phyloP scores from a whole-genome alignment of 1,284 basidiomycete genomes.

The Tilletiopsis washingtonensis region DNA sequence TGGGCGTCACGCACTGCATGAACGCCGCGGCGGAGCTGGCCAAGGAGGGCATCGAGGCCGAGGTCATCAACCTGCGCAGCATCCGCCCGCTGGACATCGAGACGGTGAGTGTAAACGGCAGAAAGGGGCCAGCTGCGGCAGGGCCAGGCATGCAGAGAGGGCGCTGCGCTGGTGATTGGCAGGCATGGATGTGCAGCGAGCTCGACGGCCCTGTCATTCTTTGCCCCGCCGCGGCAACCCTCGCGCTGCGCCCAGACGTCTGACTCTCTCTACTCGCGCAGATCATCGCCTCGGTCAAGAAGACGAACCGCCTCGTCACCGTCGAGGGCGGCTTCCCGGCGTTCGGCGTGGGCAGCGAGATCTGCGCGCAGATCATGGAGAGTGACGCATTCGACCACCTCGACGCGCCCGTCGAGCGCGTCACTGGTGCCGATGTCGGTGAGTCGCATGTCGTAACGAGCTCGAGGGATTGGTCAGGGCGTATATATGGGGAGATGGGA shows the following conservation, averaged over 20 bases:
- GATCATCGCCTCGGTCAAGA: conserved; percentile 89
- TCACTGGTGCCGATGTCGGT: conserved; percentile 81
- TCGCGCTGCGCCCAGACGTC: no score
- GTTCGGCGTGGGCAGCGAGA: conserved; percentile 96
- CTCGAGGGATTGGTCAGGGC: conserved; percentile 10
- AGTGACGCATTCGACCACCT: conserved; percentile 57
- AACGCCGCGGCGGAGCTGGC: conserved; percentile 77
- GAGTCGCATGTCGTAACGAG: no score
- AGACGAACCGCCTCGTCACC: conserved; percentile 90
- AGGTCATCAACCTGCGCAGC: conserved; percentile 93
- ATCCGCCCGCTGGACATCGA: conserved; percentile 96
- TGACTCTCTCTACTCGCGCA: no score
- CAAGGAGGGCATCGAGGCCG: conserved; percentile 86
- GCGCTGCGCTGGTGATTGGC: no score
- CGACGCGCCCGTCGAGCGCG: conserved; percentile 92
- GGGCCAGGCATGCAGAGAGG: no score
- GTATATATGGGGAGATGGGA: no score
- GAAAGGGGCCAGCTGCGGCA: no score
- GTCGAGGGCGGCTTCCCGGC: conserved; percentile 98
- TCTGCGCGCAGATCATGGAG: conserved; percentile 73
- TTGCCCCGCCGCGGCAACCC: no score
- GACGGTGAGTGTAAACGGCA: no score
- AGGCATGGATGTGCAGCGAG: no score
- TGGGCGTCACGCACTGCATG: conserved; percentile 40
- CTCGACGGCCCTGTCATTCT: no score